These are phyloP conservation scores for Pouteria glomerata DNA, from an alignment of 148 eudicot species.

Conservation along the genomic window DNA sequence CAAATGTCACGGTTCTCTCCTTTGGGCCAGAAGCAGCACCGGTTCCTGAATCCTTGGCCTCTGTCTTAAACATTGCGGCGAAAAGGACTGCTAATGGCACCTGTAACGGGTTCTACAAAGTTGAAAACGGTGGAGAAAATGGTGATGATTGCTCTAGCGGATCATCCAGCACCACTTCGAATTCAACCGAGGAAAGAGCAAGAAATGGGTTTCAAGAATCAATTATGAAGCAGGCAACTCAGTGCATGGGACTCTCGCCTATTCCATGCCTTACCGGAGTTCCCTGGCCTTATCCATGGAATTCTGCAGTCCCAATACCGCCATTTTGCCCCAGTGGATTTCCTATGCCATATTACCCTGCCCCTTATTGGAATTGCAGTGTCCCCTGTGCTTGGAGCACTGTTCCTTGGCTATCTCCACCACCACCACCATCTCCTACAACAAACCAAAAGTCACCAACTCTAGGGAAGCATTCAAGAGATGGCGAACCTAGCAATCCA, in stretches of 20 bases:
- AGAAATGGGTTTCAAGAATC: conserved; percentile 15
- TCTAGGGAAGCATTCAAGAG: conserved; percentile 64
- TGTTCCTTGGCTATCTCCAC: conserved; percentile 39
- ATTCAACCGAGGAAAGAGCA: conserved; percentile 18
- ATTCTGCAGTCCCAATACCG: conserved; percentile 23
- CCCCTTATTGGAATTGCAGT: conserved; percentile 46
- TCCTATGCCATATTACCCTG: conserved; percentile 45
- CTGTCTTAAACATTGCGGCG: conserved; percentile 37
- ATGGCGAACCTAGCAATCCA: conserved; percentile 19
- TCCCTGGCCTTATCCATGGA: conserved; percentile 54
- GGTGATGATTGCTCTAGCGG: conserved; percentile 27
- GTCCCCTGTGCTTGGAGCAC: conserved; percentile 44
- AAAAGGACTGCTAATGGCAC: conserved; percentile 22
- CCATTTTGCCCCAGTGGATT: conserved; percentile 35
- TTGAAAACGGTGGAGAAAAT: conserved; percentile 21
- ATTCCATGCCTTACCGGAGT: conserved; percentile 38
- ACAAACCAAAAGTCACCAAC: conserved; percentile 36
- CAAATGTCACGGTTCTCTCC: conserved; percentile 39
- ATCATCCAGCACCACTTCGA: conserved; percentile 19
- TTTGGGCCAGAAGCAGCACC: conserved; percentile 46
- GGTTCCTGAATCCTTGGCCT: conserved; percentile 56
- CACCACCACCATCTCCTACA: conserved; percentile 19
- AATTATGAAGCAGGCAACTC: conserved; percentile 10
- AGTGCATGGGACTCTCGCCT: conserved; percentile 27
- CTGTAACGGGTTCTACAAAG: conserved; percentile 23